Base-by-base conservation (phyloP, 768 basidiomycete genomes). In the Suillus cothurnatus region DNA sequence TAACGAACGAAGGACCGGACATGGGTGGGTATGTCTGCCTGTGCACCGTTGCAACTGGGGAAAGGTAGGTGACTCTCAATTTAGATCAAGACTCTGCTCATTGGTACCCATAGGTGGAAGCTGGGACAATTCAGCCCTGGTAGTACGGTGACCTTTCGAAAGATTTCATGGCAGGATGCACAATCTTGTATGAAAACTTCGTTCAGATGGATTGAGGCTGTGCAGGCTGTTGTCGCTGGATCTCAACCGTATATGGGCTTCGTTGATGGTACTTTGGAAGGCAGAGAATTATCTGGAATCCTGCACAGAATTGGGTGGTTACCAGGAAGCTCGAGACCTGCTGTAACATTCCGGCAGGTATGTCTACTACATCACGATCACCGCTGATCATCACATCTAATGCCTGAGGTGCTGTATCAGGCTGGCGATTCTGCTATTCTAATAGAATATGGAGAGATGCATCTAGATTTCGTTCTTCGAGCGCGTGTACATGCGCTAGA, bases 351-450 rank as follows among this genome's bases (percentile, higher is more conserved):
- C 66, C 81, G 88, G 9, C 87, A 89, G 77, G 87, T 88, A 55
- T 34, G 56, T 45, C 4, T 14, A n/a, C 14, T 43, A 6, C 39
- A 59, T 62, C 32, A 14, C 26, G 32, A 17, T 17, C 26, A 4
- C 17, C 8, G 50, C 7, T 34, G 14, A n/a, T 26, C 31, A 19
- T 53, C 31, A 26, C 19, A 28, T 12, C 26, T 60, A 11, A 61
- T 7, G 11, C 26, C 17, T 21, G 12, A 45, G 39, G 21, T 2
- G 6, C 31, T 61, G 17, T 5, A 17, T 61, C 9, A 88, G 87
- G 87, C 88, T 2, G 89, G 89, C 0, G 89, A 90, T 67, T 82
- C 83, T 0, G 82, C 84, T 1, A 85, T 92, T 56, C 80, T 89
- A 2, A 81, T 89, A 14, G 89, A 90, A 65, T 89, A 86, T 66